Evolutionary conservation across 2,329 filamentous ascomycete genomes (phyloP), one percentile per base, ranked within the genome.

Genomic region (Cordyceps cicadae): DNA sequence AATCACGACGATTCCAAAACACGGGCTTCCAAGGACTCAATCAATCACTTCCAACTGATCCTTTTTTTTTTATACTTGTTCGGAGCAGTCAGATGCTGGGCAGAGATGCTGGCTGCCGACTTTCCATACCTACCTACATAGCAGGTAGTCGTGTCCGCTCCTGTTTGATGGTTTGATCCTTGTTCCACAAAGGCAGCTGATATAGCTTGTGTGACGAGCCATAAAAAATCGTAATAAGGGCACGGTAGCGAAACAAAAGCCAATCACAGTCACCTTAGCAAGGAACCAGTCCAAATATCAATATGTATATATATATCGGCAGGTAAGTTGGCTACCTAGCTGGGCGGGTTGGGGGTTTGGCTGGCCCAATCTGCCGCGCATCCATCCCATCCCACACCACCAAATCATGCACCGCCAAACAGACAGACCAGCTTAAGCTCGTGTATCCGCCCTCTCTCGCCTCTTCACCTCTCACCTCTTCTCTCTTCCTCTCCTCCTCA

Each of bases 361-460:
- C 60, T 49, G 45, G 49, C 48, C 19, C 54, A 52, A 43, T 45
- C 43, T 51, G 49, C 49, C 49, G 48, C 57, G 58, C 29, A 29
- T 29, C 26, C 11, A 12, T 34, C 32, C 8, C 52, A 48, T 45
- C 54, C 37, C 46, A 51, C 57, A 62, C 37, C 50, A 61, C 17
- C 43, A 37, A 37, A 37, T 24, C 1, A 37, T 3, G 5, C 29
- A 37, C 34, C 34, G 14, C 34, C 34, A 37, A 37, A 12, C 34
- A 37, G 34, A 37, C 34, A 37, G 12, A 37, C 66, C 64, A 59
- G 65, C 65, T 63, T 62, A 51, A 64, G 62, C 59, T 61, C 46
- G 56, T 41, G 37, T 26, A 26, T 63, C 54, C 53, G 51, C 49
- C 55, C 52, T 61, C 34, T 45, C 39, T 56, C 46, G 61, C 54